Evolutionary conservation across 2,329 filamentous ascomycete species (phyloP), one percentile per base, ranked within the genome.

Genomic region (Venturia aucupariae): DNA sequence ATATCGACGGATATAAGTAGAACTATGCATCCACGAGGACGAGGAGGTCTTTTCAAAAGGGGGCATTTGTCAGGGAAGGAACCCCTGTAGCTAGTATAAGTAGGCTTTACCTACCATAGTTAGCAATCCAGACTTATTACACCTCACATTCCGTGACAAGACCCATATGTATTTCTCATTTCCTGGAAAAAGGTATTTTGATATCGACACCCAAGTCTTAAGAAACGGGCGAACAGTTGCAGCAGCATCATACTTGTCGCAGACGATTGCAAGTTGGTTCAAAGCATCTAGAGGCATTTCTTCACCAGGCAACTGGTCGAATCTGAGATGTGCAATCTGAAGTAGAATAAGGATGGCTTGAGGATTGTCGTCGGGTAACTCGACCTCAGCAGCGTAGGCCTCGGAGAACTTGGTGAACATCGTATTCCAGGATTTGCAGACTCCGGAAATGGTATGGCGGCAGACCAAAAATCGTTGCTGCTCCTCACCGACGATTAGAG

Each of bases 371-470:
- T 55, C 51, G 15, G 51, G 51, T 13, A 55, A 19, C 17, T 55
- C 30, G 51, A 55, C 51, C 27, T 55, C 51, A 32, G 51, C 27
- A 2, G 51, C 51, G 51, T 2, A 32, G 27, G 51, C 51, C 27
- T 55, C 51, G 27, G 24, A 55, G 17, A 55, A 35, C 13, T 55
- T 55, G 51, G 51, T 55, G 51, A 55, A 55, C 51, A 55, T 55
- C 27, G 51, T 55, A 11, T 55, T 24, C 51, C 51, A 55, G 11
- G 51, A 2, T 55, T 55, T 55, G 13, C 51, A 55, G 13, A 55
- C 27, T 35, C 17, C 30, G 13, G 27, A 15, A 27, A 55, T 19
- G 51, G 27, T 19, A 13, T 27, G 6, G 27, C 51, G 27, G 27
- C 27, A 32, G 17, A 55, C 51, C 4, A 55, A 27, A 35, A 4